phyloP scores from a whole-genome alignment of 2,329 filamentous ascomycete genomes.

The Fusarium sterilihyphosum region DNA sequence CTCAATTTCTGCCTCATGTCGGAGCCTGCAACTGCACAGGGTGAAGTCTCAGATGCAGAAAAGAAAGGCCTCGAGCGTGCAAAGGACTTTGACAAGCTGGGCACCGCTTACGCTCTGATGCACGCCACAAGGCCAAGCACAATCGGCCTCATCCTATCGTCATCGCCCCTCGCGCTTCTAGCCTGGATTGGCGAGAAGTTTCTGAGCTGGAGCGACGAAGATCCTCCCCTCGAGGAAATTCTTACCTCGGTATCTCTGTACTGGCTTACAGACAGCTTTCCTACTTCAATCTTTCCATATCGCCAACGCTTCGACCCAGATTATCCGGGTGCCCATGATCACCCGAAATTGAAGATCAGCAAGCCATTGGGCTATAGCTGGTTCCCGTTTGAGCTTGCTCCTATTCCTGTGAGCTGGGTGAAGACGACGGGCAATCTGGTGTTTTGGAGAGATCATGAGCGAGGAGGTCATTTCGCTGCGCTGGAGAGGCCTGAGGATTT shows the following conservation, averaged over 20 bases:
- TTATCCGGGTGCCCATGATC: accelerated
- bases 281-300: not conserved
- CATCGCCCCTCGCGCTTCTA: not conserved
- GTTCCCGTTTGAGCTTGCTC: slow-evolving; percentile 3
- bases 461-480: not conserved
- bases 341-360: not conserved
- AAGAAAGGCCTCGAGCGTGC: not conserved
- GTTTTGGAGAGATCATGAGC: not conserved
- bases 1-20: not conserved
- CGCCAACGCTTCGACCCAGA: not conserved
- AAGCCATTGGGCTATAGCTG: slow-evolving; percentile 13
- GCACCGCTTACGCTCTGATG: not conserved
- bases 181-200: slow-evolving; percentile 13
- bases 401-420: not conserved
- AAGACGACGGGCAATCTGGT: not conserved
- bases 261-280: not conserved
- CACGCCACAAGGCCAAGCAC: slow-evolving; percentile 6
- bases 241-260: not conserved
- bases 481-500: not conserved
- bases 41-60: not conserved
- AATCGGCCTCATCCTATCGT: not conserved
- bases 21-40: not conserved
- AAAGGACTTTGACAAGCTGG: not conserved
- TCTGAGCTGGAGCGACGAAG: not conserved
- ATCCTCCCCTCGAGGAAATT: not conserved